Conservation (phyloP, 805 yeast species). For the Candida easanensis region DNA sequence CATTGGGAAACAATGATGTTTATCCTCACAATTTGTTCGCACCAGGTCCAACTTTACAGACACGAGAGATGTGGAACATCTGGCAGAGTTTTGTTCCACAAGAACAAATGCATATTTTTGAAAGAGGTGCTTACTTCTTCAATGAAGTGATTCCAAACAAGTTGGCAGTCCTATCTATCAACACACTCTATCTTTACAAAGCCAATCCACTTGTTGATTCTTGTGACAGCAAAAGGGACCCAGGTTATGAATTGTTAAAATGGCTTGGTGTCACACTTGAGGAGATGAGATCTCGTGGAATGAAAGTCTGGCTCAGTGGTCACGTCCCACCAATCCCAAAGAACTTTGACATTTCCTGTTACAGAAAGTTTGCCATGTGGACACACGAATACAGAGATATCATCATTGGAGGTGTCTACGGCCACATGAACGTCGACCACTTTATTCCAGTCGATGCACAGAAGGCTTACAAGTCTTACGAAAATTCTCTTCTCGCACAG, state of each 20-base stretch:
- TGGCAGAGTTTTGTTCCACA: slow-evolving; percentile 77
- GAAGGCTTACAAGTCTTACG: slow-evolving; percentile 52
- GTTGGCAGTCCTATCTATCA: slow-evolving; percentile 75
- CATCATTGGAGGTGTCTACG: slow-evolving; percentile 78
- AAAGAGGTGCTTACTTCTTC: slow-evolving; percentile 71
- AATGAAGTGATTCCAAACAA: slow-evolving; percentile 77
- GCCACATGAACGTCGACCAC: slow-evolving; percentile 90
- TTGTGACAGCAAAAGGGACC: slow-evolving; percentile 69
- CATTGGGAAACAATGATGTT: slow-evolving; percentile 84
- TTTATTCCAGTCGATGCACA: slow-evolving; percentile 73
- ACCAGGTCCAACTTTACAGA: slow-evolving; percentile 86
- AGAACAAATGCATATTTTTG: slow-evolving; percentile 72
- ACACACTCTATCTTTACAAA: slow-evolving; percentile 72
- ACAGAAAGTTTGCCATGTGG: slow-evolving; percentile 77
- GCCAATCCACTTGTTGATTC: slow-evolving; percentile 80
- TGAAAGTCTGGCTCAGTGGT: slow-evolving; percentile 86
- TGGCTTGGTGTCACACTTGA: slow-evolving; percentile 77
- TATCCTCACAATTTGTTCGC: slow-evolving; percentile 85
- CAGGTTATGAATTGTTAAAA: slow-evolving; percentile 72
- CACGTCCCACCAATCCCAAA: slow-evolving; percentile 87
- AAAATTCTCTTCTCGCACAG: slow-evolving; percentile 18
- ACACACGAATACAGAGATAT: slow-evolving; percentile 79
- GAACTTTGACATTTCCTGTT: slow-evolving; percentile 71
- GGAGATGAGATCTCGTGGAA: slow-evolving; percentile 66
- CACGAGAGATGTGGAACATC: slow-evolving; percentile 68